Evolutionary conservation across 352 stramenopile genomes (phyloP).

Genomic region (Phytophthora podocarpi): DNA sequence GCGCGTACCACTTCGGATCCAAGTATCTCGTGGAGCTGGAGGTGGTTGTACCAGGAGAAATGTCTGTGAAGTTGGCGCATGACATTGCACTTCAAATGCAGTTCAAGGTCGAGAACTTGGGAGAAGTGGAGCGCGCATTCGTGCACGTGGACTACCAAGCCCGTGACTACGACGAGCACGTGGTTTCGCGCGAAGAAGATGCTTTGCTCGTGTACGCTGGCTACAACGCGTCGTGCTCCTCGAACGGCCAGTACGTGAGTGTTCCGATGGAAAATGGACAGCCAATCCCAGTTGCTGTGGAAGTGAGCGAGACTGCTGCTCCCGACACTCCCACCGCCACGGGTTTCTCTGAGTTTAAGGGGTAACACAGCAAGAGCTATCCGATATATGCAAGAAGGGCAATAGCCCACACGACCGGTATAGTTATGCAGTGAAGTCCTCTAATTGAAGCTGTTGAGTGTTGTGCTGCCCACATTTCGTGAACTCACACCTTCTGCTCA

Average conservation of each 20-base stretch:
- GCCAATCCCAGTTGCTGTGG: conserved; percentile 27
- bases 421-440: conserved; percentile 13
- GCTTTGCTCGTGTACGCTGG: conserved; percentile 55
- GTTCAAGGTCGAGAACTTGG: conserved; percentile 92
- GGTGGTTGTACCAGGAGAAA: conserved; percentile 90
- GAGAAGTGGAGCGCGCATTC: conserved; percentile 94
- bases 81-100: conserved; percentile 95
- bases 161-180: conserved; percentile 76
- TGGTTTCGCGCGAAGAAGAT: conserved; percentile 59
- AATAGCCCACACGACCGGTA: no score
- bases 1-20: conserved; percentile 93
- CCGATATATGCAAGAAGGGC: no score
- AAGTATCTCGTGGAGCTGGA: conserved; percentile 96
- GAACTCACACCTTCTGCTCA: conserved; percentile 1
- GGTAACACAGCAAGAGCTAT: conserved; percentile 8
- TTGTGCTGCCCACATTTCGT: conserved; percentile 9
- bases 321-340: conserved; percentile 32
- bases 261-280: conserved; percentile 28
- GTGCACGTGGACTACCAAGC: conserved; percentile 95
- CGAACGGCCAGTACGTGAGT: conserved; percentile 22
- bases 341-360: conserved; percentile 28
- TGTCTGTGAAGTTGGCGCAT: conserved; percentile 91
- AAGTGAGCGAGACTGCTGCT: conserved; percentile 29
- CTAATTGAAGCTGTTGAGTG: conserved; percentile 20
- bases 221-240: conserved; percentile 18